Base-by-base conservation (phyloP, 2,329 filamentous ascomycete genomes). In the Dactylellina haptotyla region DNA sequence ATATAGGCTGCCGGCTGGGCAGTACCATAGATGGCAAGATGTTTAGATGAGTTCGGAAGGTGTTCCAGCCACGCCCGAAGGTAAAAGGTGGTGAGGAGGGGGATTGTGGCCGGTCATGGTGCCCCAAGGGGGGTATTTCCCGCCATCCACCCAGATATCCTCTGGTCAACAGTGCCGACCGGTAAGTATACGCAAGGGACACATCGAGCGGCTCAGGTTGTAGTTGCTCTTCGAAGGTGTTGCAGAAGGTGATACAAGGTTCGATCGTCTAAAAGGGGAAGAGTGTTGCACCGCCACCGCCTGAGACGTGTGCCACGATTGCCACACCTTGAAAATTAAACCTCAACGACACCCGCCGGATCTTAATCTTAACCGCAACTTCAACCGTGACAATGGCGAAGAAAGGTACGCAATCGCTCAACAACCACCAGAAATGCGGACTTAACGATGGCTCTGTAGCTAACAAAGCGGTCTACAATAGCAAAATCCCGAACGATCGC, bases 401-500 rank as follows among this genome's bases (percentile, higher is more conserved):
- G 63, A 75, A 75, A 75, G 57, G 70, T 75, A 75, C 63, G 18
- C 10, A 9, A 34, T 23, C 39, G 9, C 20, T 1, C 3, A 30
- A 9, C 46, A n/a, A n/a, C n/a, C n/a, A 37, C 25, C 14, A n/a
- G n/a, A n/a, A n/a, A 41, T 30, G 23, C 10, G n/a, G 5, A 26
- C 23, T 12, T 4, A 0, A 4, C n/a, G 3, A 3, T 10, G 8
- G 4, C 2, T 10, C 3, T 2, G 14, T 39, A 14, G 12, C 70
- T 75, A 59, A 64, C 25, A n/a, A 30, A 18, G 45, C 12, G 6
- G 3, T 25, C 23, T 28, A 9, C 1, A 16, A 58, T 81, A 96
- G 92, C 85, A 75, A 98, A 98, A 85, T 91, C 93, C 80, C 92
- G 96, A 81, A 90, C 94, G 77, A 89, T 99, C 81, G 87, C 91